phyloP scores from a whole-genome alignment of 2,329 filamentous ascomycete genomes.

The Zymoseptoria passerinii region DNA sequence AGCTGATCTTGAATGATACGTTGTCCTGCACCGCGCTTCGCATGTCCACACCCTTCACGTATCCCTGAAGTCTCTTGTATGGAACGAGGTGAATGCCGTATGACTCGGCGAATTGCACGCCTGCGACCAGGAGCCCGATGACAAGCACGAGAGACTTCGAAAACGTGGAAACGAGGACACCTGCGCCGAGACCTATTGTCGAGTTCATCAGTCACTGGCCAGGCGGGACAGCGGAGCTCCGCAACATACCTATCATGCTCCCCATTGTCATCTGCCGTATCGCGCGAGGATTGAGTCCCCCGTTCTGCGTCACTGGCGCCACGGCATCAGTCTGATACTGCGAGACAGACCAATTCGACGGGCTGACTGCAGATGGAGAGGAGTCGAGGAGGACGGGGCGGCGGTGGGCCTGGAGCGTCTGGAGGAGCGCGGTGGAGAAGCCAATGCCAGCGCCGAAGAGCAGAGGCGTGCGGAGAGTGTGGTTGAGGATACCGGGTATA shows the following conservation, averaged over 20 bases:
- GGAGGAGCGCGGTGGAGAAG: constrained; percentile 19
- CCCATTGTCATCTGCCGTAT: constrained; percentile 40
- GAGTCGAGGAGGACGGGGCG: constrained; percentile 32
- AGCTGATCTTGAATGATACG: constrained; percentile 59
- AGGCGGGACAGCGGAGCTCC: not conserved
- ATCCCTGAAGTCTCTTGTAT: constrained; percentile 42
- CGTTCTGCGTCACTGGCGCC: constrained; percentile 31
- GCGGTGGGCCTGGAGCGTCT: constrained; percentile 21
- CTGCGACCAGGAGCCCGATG: constrained; percentile 55
- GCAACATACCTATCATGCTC: constrained; percentile 36
- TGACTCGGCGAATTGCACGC: constrained; percentile 49
- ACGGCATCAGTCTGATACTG: constrained; percentile 33
- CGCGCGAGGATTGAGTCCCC: constrained; percentile 34
- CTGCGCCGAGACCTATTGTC: constrained; percentile 50
- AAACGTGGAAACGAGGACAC: constrained; percentile 60
- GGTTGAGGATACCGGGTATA: constrained; percentile 30
- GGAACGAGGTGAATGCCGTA: constrained; percentile 46
- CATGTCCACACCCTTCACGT: constrained; percentile 44
- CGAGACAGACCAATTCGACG: constrained; percentile 34
- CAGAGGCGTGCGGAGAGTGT: constrained; percentile 28
- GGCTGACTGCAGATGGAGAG: constrained; percentile 19
- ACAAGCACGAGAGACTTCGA: constrained; percentile 62
- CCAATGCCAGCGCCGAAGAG: constrained; percentile 23
- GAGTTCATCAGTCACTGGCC: not conserved
- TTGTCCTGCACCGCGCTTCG: constrained; percentile 48